Percentiles rank a stretch among this genome's conserved stretches.
phyloP scores from a whole-genome alignment of 805 yeast species.

The Lachancea fermentati region DNA sequence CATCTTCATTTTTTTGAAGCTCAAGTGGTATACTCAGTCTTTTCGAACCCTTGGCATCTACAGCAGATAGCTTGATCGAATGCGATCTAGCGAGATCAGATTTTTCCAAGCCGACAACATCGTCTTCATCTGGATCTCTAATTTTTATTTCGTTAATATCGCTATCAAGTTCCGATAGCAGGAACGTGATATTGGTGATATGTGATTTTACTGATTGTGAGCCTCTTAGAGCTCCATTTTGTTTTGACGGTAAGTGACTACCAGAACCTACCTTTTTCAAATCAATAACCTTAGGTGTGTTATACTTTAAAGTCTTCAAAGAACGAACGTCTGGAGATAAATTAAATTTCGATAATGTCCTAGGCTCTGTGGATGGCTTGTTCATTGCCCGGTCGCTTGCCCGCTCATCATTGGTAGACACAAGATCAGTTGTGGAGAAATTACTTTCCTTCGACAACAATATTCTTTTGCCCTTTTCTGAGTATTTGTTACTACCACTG shows the following conservation, averaged over 20 bases:
- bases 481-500: conserved; percentile 25
- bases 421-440: conserved; percentile 22
- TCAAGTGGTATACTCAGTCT: conserved; percentile 8
- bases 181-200: conserved; percentile 33
- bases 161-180: conserved; percentile 26
- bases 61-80: conserved; percentile 15
- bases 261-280: conserved; percentile 20
- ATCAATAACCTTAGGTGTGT: conserved; percentile 27
- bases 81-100: conserved; percentile 28
- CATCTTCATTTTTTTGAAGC: conserved; percentile 17
- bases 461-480: conserved; percentile 27
- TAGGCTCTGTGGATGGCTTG: conserved; percentile 2
- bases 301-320: conserved; percentile 7
- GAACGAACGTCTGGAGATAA: conserved; percentile 5
- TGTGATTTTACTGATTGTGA: conserved; percentile 34
- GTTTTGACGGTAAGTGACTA: conserved; percentile 4
- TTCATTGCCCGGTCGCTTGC: background rate
- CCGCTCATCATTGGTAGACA: conserved; percentile 13
- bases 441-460: conserved; percentile 17
- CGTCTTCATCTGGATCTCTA: conserved; percentile 33
- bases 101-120: conserved; percentile 29
- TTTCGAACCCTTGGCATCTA: conserved; percentile 14
- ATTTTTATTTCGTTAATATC: conserved; percentile 22
- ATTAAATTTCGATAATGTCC: conserved; percentile 4
- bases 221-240: conserved; percentile 17